Evolutionary conservation across 352 stramenopile genomes (phyloP), one percentile per base, ranked within the genome.

Genomic region (Phytopythium kandeliae): DNA sequence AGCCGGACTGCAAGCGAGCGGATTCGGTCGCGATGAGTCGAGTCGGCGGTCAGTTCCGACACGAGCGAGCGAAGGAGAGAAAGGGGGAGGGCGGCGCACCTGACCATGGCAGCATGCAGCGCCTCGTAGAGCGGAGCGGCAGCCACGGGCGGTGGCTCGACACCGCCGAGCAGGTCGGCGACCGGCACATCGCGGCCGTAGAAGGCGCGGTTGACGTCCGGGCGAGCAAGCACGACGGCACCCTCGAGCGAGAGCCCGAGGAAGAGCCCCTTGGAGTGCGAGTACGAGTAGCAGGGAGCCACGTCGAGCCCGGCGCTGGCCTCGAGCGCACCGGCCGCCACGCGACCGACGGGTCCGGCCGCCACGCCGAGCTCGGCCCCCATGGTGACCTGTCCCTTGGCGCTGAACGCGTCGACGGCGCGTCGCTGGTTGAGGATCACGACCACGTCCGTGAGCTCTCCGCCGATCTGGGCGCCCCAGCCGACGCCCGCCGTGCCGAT

Each of bases 401-500:
- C 81, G 31, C 70, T 85, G 45, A 82, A 98, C 58, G 72, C 93
- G 59, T 84, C 93, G 37, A 95, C 79, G 2, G 84, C 81, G 38
- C 77, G 67, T 48, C 83, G 76, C 6, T 88, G 96, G 73, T 97
- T 97, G 49, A 98, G 83, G 40, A 98, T 87, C 53, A 98, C 88
- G 30, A 98, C 76, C 52, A 97, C 89, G 62, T 98, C 89, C 30
- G 92, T 97, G 21, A 98, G 71, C 54, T 97, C 89, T 25, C 79
- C 93, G 51, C 95, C 95, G 35, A 97, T 81, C 60, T 98, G 78
- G 16, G 89, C 78, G 1, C 95, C 95, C 80, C 84, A 98, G 36
- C 89, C 82, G 13, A 93, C 62, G 34, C 93, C 93, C 4, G 79
- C 85, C 28, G 95, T 91, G 40, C 80, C 94, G 54, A 99, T 98